Evolutionary conservation across 2,329 filamentous ascomycete species (phyloP), one percentile per base, ranked within the genome.

Genomic region (Dactylonectria macrodidyma): DNA sequence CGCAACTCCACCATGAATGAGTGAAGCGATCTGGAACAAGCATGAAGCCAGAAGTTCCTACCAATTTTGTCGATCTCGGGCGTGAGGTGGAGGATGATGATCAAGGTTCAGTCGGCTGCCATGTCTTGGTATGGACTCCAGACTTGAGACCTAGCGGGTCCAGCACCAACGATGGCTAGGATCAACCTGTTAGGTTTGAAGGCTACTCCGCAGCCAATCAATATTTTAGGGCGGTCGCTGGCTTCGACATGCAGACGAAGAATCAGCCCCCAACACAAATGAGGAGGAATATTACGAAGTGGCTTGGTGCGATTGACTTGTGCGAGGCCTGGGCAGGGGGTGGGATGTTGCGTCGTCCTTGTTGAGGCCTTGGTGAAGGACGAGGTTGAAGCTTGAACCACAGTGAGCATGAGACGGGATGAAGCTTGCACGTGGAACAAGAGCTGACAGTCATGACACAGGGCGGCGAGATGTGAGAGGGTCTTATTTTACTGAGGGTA

Each of bases 391-490:
- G 38, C 38, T 11, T 41, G 38, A 41, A n/a, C 10, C 12, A 41
- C 3, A 5, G 16, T 48, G 44, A 46, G 48, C 52, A 41, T 48
- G 44, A 46, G 59, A 61, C 33, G 36, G 24, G 33, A 38, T 36
- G 38, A 30, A 38, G 47, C 30, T 41, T 56, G 14, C 55, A 33
- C 26, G 26, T 26, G 36, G 24, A 51, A 38, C 30, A 54, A 61
- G 33, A n/a, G 41, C 36, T 62, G 59, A 48, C 30, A 36, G 50
- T 38, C 50, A 62, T 44, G 26, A 44, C 41, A 62, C 6, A 38
- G 59, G 22, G 47, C 38, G 50, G 48, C 48, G 48, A 22, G 26
- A 30, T 5, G 46, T 38, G 48, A 50, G 41, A 36, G 36, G 50
- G 50, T 26, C 38, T 56, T 41, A 24, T 16, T 22, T 55, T n/a